A percentile compares a stretch with the other conserved stretches of the same genome.
phyloP scores from a whole-genome alignment of 2,329 filamentous ascomycete genomes.

The Pyrenophora graminea region DNA sequence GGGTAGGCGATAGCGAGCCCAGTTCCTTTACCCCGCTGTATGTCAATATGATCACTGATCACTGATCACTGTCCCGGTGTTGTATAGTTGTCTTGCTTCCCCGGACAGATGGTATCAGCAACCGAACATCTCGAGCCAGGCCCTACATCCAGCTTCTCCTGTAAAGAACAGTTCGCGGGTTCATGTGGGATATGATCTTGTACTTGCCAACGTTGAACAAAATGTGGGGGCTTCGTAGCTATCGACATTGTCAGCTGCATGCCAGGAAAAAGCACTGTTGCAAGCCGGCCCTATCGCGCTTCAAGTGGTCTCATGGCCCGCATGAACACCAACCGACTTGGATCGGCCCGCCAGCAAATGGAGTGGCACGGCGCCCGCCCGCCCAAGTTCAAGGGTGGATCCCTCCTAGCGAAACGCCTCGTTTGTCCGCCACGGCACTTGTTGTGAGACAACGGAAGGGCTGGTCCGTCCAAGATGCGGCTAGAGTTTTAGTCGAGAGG shows the following conservation, averaged over 20 bases:
- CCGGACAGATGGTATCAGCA: neutral
- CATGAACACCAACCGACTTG: constrained; percentile 18
- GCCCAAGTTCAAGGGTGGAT: constrained; percentile 20
- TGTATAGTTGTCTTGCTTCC: constrained; percentile 4
- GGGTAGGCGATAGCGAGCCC: constrained; percentile 7
- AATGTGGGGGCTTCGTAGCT: constrained; percentile 13
- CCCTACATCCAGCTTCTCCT: neutral
- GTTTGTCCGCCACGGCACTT: constrained; percentile 10
- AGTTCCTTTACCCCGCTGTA: constrained; percentile 36
- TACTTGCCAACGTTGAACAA: neutral
- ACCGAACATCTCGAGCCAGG: neutral
- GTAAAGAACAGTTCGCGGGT: neutral
- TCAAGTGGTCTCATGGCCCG: constrained; percentile 22
- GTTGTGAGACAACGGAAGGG: constrained; percentile 7
- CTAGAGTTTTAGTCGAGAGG: constrained; percentile 4
- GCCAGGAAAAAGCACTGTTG: constrained; percentile 15
- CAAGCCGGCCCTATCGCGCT: constrained; percentile 22
- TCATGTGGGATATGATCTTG: neutral
- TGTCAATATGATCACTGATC: constrained; percentile 16
- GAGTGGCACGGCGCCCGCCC: constrained; percentile 23
- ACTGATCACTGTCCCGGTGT: constrained; percentile 13
- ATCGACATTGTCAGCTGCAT: constrained; percentile 21
- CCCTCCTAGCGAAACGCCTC: constrained; percentile 25
- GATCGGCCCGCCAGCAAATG: constrained; percentile 27
- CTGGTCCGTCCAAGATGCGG: constrained; percentile 8